Percentiles rank a stretch among this genome's conserved stretches.
phyloP scores from a whole-genome alignment of 2,329 filamentous ascomycete species.

The Colletotrichum acutatum region DNA sequence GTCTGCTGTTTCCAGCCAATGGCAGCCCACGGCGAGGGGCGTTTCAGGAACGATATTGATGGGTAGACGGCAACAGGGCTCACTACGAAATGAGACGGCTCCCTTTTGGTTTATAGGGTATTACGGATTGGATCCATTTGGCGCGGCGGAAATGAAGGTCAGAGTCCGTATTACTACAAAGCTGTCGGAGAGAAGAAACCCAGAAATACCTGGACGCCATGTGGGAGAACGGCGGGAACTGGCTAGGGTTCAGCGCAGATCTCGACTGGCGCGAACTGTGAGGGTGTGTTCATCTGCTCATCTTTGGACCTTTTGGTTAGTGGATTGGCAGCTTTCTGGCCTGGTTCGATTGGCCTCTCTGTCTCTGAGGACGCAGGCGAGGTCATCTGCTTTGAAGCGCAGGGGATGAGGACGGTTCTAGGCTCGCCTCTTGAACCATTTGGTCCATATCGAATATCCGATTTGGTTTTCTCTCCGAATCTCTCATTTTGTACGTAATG shows the following conservation, averaged over 20 bases:
- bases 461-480: background rate
- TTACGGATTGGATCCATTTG: background rate
- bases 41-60: slow-evolving; percentile 1
- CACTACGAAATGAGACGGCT: slow-evolving; percentile 2
- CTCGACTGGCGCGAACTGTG: slow-evolving; percentile 7
- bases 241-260: slow-evolving; percentile 27
- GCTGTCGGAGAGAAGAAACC: background rate
- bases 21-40: background rate
- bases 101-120: background rate
- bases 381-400: slow-evolving; percentile 17
- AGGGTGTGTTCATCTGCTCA: slow-evolving; percentile 31
- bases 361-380: background rate
- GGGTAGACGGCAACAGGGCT: background rate
- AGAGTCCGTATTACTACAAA: slow-evolving; percentile 1
- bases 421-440: slow-evolving; percentile 11
- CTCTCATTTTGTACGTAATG: background rate
- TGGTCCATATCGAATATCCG: slow-evolving; percentile 10
- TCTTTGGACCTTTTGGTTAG: slow-evolving; percentile 10
- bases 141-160: slow-evolving; percentile 14
- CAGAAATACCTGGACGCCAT: slow-evolving; percentile 28
- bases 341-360: slow-evolving; percentile 3
- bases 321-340: background rate
- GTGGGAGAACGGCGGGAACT: slow-evolving; percentile 17
- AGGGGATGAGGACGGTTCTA: slow-evolving; percentile 5
- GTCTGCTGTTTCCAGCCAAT: slow-evolving; percentile 15